phyloP scores from a whole-genome alignment of 495 filamentous ascomycete genomes.

The Elaphomyces granulatus region DNA sequence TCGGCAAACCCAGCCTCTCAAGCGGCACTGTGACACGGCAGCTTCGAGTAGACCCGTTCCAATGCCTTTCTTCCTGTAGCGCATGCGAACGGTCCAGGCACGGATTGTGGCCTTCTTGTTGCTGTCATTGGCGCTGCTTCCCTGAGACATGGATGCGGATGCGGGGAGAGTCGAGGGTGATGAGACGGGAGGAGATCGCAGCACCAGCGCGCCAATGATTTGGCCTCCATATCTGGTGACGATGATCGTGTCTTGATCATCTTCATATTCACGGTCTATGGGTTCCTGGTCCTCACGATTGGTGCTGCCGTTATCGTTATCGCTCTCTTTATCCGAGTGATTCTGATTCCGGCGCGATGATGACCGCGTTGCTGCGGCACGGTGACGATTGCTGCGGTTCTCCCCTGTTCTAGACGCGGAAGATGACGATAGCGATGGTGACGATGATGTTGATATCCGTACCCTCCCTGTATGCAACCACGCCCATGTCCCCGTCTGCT shows the following conservation, averaged over 20 bases:
- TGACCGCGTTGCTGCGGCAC: no score
- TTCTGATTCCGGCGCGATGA: no score
- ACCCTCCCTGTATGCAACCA: constrained; percentile 19
- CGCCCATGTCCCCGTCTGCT: constrained; percentile 34
- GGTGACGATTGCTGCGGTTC: no score
- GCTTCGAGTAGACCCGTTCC: constrained; percentile 54
- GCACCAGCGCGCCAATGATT: constrained; percentile 41
- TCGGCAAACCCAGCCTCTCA: constrained; percentile 46
- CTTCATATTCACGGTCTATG: no score
- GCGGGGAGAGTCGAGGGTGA: no score
- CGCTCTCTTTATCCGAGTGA: no score
- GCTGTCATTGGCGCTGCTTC: background rate
- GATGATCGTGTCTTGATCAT: constrained; percentile 35
- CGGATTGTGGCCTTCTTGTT: constrained; percentile 35
- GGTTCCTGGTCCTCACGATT: no score
- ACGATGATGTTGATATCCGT: no score
- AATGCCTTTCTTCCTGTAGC: constrained; percentile 52
- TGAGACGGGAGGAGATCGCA: constrained; percentile 24
- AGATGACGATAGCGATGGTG: no score
- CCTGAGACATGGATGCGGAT: no score
- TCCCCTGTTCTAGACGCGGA: no score
- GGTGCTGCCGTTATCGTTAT: no score
- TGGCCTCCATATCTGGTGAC: constrained; percentile 41
- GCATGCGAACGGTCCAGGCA: constrained; percentile 58
- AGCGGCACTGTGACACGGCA: constrained; percentile 41